Evolutionary conservation across 768 basidiomycete genomes (phyloP).

Genomic region (Lactarius tabidus): DNA sequence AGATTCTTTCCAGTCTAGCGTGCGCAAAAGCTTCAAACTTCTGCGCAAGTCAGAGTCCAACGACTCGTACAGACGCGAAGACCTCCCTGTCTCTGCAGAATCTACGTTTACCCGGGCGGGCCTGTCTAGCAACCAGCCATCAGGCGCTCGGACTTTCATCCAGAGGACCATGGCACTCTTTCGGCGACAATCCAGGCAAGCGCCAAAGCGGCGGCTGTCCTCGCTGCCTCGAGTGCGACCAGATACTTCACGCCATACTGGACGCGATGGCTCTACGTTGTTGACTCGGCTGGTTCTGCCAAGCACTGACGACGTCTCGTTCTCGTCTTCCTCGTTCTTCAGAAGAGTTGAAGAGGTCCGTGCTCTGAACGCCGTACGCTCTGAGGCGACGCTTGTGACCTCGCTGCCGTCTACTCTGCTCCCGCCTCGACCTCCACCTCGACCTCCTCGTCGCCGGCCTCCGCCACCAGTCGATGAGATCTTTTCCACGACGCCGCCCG

Average conservation of each 20-base stretch:
- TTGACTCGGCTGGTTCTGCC: slow-evolving; percentile 17
- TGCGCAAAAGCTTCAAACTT: not conserved
- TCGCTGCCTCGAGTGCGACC: not conserved
- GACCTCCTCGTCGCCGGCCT: slow-evolving; percentile 3
- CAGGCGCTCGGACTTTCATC: slow-evolving; percentile 12
- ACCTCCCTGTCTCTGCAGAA: not conserved
- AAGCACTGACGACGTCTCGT: slow-evolving; percentile 11
- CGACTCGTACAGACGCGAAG: not conserved
- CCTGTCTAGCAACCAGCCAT: not conserved
- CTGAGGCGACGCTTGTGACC: not conserved
- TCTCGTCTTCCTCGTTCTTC: slow-evolving; percentile 22
- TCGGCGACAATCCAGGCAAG: slow-evolving; percentile 6
- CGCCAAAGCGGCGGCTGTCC: not conserved
- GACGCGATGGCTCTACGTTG: slow-evolving; percentile 6
- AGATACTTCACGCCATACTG: not conserved
- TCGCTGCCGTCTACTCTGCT: not conserved
- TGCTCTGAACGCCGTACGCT: not conserved
- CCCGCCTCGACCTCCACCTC: not conserved
- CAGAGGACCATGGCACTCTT: slow-evolving; percentile 15
- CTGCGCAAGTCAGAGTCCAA: not conserved
- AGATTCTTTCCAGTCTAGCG: not conserved
- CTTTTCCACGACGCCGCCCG: not conserved
- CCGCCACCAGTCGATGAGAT: slow-evolving; percentile 12
- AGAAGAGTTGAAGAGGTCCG: slow-evolving; percentile 18
- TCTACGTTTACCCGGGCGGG: not conserved